A percentile compares a stretch with the other conserved stretches of the same genome.
phyloP scores from a whole-genome alignment of 2,329 filamentous ascomycete genomes.

The Ceratocystis albifundus region DNA sequence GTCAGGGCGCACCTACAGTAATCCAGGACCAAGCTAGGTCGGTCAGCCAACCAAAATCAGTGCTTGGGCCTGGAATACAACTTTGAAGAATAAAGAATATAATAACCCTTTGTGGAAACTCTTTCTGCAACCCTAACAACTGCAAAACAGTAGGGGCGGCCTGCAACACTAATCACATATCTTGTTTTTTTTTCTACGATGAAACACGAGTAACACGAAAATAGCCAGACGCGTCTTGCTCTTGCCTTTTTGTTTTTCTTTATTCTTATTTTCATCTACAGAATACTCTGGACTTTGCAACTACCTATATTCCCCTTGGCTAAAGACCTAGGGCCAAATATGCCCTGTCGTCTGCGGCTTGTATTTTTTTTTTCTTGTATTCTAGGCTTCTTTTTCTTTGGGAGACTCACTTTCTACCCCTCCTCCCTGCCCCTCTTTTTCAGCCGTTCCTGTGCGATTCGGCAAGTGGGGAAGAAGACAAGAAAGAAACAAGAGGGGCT shows the following conservation, averaged over 20 bases:
- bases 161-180: not conserved
- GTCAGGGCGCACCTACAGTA: not conserved
- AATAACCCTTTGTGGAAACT: not conserved
- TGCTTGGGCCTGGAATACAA: not conserved
- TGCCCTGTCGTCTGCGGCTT: not conserved
- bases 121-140: not conserved
- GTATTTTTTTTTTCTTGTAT: not conserved
- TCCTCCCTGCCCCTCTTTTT: not conserved
- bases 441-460: not conserved
- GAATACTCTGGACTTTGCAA: not conserved
- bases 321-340: too few relatives aligned
- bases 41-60: too few relatives aligned
- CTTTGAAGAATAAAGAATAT: too few relatives aligned
- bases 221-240: too few relatives aligned
- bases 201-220: not conserved
- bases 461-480: slow-evolving; percentile 18
- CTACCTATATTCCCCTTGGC: too few relatives aligned
- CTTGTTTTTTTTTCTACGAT: not conserved
- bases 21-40: too few relatives aligned
- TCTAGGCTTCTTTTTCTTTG: not conserved
- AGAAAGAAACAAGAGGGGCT: not conserved
- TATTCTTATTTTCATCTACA: not conserved
- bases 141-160: not conserved
- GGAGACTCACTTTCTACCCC: slow-evolving; percentile 11
- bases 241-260: not conserved